Base-by-base conservation (phyloP, 148 eudicot species). In the Pharnaceum exiguum region DNA sequence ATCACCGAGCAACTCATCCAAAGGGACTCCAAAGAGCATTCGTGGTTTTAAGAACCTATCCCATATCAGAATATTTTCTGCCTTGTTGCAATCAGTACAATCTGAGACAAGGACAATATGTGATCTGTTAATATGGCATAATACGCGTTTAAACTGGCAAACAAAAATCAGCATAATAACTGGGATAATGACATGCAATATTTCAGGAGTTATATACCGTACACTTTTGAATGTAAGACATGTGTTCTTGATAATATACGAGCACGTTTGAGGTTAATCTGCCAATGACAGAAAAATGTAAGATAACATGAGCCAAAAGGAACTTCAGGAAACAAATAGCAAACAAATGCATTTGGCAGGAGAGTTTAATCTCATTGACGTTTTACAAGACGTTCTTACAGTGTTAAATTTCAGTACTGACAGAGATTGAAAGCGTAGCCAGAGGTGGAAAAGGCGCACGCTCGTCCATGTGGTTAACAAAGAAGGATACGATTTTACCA, bases 231-330 rank as follows among this genome's bases (percentile, higher is more conserved):
- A 80, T 75, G 59, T 56, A 63, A 52, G 47, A 89, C 76, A 73
- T 93, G 85, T 18, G 82, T 76, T 57, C 71, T 78, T 32, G 76
- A 95, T 75, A 93, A 68, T 10, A 93, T 73, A 59, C 96, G 87
- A 60, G 99, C 99, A 62, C 96, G 99, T 81, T 89, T 93, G 46
- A 86, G 73, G 70, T 93, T 93, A 64, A 93, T 82, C 99, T 93
- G 83, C 37, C 9, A 55, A 55, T 33, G 2, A 30, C 5, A 25
- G 12, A 31, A 13, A 48, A 40, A 32, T 2, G 8, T 33, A 44
- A 25, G 60, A 35, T 31, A 29, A 36, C 5, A n/a, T 21, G 52
- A 7, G 25, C 13, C 44, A 17, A 33, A 19, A 32, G 28, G 13
- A 5, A 23, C 9, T 24, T 5, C 15, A 18, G 11, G 35, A 47